Conservation (phyloP, 2,329 filamentous ascomycete genomes). For the Lasiodiplodia sp. region DNA sequence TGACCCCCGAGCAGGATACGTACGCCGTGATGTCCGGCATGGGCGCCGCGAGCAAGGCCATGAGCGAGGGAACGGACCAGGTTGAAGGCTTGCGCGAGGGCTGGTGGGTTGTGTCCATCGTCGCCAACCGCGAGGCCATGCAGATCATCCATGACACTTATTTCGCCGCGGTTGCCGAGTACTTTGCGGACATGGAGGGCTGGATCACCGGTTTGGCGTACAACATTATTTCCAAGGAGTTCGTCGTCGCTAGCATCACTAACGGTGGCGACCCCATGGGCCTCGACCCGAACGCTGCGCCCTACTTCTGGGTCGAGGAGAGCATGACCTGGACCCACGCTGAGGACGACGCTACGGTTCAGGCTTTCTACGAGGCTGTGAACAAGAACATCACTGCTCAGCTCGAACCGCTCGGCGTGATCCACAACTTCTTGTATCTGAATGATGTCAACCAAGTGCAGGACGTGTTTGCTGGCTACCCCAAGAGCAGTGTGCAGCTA, state of each 20-base stretch:
- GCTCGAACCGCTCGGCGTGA: slow-evolving; percentile 1
- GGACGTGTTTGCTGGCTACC: slow-evolving; percentile 40
- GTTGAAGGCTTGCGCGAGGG: slow-evolving; percentile 6
- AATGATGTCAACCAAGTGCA: slow-evolving; percentile 41
- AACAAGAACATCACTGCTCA: slow-evolving; percentile 17
- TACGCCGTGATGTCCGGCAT: background rate
- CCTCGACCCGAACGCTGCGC: slow-evolving; percentile 6
- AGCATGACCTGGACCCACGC: slow-evolving; percentile 32
- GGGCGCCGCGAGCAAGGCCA: slow-evolving; percentile 4
- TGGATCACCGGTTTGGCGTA: slow-evolving; percentile 5
- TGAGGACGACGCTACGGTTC: slow-evolving; percentile 26
- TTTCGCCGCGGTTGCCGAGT: background rate
- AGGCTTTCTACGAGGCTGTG: slow-evolving; percentile 14
- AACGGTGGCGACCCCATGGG: slow-evolving; percentile 36
- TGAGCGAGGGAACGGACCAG: slow-evolving; percentile 3
- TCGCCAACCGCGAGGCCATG: slow-evolving; percentile 1
- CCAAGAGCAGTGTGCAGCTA: slow-evolving; percentile 38
- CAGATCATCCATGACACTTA: slow-evolving; percentile 27
- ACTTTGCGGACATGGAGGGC: background rate
- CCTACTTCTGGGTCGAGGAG: slow-evolving; percentile 36
- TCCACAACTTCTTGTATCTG: slow-evolving; percentile 31
- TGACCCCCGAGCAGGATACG: background rate
- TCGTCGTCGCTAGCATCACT: background rate
- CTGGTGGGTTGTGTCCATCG: slow-evolving; percentile 6
- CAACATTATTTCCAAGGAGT: slow-evolving; percentile 12